Percentiles rank a stretch among this genome's conserved stretches.
phyloP scores from a whole-genome alignment of 768 basidiomycete genomes.

The Tylopilus plumbeoviolaceoides region DNA sequence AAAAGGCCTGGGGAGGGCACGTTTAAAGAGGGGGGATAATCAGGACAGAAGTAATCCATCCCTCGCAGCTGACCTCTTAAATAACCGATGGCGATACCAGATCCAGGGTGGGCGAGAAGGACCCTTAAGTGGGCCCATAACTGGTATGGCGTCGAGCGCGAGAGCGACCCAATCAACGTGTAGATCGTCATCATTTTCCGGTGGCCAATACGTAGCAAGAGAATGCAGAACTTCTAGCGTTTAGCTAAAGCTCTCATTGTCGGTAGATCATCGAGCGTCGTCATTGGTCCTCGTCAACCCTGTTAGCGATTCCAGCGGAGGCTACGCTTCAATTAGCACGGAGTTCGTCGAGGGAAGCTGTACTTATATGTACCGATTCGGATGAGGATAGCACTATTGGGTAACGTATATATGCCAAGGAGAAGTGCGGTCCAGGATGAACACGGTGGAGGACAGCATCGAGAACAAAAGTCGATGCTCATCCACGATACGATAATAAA shows the following conservation, averaged over 20 bases:
- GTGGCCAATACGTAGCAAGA: constrained; percentile 9
- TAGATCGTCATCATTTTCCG: constrained; percentile 8
- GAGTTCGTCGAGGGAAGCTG: too few species aligned
- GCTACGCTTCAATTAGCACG: neutral
- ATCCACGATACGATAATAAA: constrained; percentile 26
- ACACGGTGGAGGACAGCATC: constrained; percentile 20
- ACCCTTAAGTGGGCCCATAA: constrained; percentile 17
- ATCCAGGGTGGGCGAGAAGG: constrained; percentile 15
- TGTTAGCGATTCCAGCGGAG: constrained; percentile 6
- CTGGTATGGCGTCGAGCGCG: constrained; percentile 5
- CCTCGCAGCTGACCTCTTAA: constrained; percentile 12
- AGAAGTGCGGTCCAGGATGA: constrained; percentile 22
- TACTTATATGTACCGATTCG: constrained; percentile 12
- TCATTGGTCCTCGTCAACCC: neutral
- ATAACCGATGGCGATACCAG: constrained; percentile 6
- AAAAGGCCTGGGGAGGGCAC: constrained; percentile 3
- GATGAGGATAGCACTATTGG: constrained; percentile 13
- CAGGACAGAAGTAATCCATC: neutral
- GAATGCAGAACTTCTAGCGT: neutral
- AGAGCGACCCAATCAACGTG: too few species aligned
- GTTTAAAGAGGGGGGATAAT: constrained; percentile 3
- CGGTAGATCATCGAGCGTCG: neutral
- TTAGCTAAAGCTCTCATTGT: neutral
- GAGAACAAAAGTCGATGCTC: constrained; percentile 20
- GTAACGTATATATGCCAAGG: constrained; percentile 22